Percentiles rank a stretch among this genome's conserved stretches.
phyloP scores from a whole-genome alignment of 306 rosid species.

The Cucurbita maxima region DNA sequence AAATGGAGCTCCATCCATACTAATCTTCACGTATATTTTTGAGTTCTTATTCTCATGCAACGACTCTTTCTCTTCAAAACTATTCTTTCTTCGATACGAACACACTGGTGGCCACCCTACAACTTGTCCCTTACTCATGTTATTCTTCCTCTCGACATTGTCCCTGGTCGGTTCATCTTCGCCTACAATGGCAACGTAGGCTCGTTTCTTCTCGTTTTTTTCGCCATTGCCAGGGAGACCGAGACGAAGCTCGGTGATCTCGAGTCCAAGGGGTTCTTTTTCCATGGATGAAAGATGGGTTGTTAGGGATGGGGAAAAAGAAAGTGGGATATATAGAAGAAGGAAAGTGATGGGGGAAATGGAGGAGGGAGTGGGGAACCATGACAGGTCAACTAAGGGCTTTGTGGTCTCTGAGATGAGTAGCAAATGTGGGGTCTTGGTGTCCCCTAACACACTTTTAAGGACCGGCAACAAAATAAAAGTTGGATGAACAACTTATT shows the following conservation, averaged over 20 bases:
- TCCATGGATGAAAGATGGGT: slow-evolving; percentile 20
- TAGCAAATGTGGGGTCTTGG: slow-evolving; percentile 57
- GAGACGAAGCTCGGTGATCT: slow-evolving; percentile 77
- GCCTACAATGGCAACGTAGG: slow-evolving; percentile 35
- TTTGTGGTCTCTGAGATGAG: slow-evolving; percentile 74
- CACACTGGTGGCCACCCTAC: slow-evolving; percentile 99
- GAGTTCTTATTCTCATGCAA: slow-evolving; percentile 7
- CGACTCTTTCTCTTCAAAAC: slow-evolving; percentile 15
- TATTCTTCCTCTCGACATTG: slow-evolving; percentile 6
- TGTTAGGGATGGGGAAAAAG: neutral
- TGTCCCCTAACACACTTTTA: slow-evolving; percentile 27
- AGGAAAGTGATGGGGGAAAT: neutral
- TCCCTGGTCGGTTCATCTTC: neutral
- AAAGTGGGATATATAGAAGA: slow-evolving; percentile 4
- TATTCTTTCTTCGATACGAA: slow-evolving; percentile 55
- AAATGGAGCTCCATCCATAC: slow-evolving; percentile 95
- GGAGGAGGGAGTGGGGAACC: slow-evolving; percentile 26
- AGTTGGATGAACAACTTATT: slow-evolving; percentile 43
- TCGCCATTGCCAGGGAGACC: slow-evolving; percentile 37
- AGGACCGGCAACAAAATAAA: slow-evolving; percentile 31
- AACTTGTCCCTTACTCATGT: slow-evolving; percentile 23
- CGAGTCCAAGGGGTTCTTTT: slow-evolving; percentile 53
- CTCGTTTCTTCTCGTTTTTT: slow-evolving; percentile 55
- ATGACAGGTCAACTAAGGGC: slow-evolving; percentile 53
- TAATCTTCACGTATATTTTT: slow-evolving; percentile 68